Evolutionary conservation across 1,284 basidiomycete species (phyloP), one percentile per base, ranked within the genome.

Genomic region (Grifola frondosa): DNA sequence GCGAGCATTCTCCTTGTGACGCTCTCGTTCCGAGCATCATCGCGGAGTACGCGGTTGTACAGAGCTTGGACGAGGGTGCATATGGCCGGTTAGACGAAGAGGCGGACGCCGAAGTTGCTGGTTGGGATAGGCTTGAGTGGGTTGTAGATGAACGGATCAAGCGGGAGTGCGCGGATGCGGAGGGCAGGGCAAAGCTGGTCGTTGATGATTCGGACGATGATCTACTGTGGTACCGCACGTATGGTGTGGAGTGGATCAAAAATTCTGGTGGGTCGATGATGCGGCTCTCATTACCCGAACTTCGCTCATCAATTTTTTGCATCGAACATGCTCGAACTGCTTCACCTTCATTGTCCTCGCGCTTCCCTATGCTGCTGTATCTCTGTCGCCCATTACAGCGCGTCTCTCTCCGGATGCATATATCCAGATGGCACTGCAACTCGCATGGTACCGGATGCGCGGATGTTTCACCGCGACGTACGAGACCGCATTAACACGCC

Each of bases 1-100:
- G 96, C 21, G 96, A 98, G 69, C 95, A 97, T 67, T 91, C 91
- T 3, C 88, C 91, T 0, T 86, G 88, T 44, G 96, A 98, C 54
- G 95, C 95, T 1, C 72, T 98, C 9, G 84, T 97, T 2, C 94
- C 95, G 0, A 91, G 89, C 52, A 88, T 95, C 39, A 80, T 92
- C n/a, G 81, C 84, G 30, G 93, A 97, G 59, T 96, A 88, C 58
- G 84, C 84, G 2, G 70, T 94, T 28, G 79, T 81, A 1, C 76
- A 86, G 54, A 74, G 74, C 8, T 71, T 89, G 4, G 78, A 84
- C 43, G 60, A 63, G 8, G 60, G 67, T n/a, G 53, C 59, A 25
- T 75, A 74, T 53, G 31, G 23, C 10, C 42, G 44, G 5, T 39
- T 52, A 15, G 37, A 17, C 3, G 22, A 11, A 13, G 34, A 22